Conservation (phyloP, 495 filamentous ascomycete genomes). For the Penicillium antarcticum region DNA sequence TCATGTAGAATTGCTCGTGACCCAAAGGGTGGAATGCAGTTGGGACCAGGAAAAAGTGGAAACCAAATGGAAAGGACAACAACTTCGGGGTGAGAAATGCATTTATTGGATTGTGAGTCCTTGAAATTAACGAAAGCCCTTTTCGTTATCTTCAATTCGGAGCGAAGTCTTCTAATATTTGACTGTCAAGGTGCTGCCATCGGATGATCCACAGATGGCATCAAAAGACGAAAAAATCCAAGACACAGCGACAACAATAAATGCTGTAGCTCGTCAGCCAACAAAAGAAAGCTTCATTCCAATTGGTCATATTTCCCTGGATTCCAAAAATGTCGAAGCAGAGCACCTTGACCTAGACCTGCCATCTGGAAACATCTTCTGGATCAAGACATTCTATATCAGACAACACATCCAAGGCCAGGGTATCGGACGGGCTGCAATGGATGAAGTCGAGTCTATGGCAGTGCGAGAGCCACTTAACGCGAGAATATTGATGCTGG, state of each 20-base stretch:
- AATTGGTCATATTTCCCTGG: constrained; percentile 30
- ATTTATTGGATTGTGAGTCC: constrained; percentile 29
- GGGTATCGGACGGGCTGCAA: constrained; percentile 27
- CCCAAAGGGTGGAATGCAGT: constrained; percentile 20
- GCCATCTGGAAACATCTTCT: constrained; percentile 17
- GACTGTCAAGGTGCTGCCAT: constrained; percentile 2
- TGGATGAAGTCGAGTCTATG: constrained; percentile 27
- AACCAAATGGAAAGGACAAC: constrained; percentile 12
- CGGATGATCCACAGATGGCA: constrained; percentile 3
- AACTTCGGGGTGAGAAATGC: constrained; percentile 19
- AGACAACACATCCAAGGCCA: constrained; percentile 14
- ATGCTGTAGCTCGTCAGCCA: constrained; percentile 13
- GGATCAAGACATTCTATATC: constrained; percentile 29
- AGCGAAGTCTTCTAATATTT: too few species aligned
- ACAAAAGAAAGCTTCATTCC: constrained; percentile 16
- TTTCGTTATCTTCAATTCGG: background rate
- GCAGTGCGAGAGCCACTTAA: constrained; percentile 20
- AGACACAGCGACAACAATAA: constrained; percentile 21
- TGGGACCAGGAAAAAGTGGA: constrained; percentile 24
- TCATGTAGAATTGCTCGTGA: constrained; percentile 13
- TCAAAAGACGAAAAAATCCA: constrained; percentile 4
- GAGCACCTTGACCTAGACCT: constrained; percentile 15
- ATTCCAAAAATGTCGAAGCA: constrained; percentile 14
- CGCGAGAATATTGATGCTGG: constrained; percentile 19
- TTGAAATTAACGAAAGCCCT: background rate